These are phyloP conservation scores for Ceratocystis cubensis DNA, from an alignment of 2,329 filamentous ascomycete species.

Conservation along the genomic window DNA sequence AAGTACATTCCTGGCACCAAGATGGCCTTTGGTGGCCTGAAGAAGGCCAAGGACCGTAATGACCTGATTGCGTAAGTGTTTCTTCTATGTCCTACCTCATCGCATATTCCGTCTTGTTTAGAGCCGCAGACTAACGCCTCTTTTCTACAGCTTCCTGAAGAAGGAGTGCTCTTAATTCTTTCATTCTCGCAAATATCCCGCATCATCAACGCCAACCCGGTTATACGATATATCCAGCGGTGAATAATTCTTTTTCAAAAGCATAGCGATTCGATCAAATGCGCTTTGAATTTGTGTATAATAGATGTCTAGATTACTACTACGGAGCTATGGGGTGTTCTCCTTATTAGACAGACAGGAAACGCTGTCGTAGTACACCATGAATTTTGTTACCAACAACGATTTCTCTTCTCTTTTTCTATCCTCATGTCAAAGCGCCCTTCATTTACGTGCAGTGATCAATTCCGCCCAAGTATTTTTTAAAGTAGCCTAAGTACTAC, in stretches of 20 bases:
- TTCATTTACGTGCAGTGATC: no score
- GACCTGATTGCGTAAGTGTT: slow-evolving; percentile 84
- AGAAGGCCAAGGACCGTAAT: slow-evolving; percentile 99
- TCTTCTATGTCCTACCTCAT: background rate
- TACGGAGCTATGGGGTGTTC: slow-evolving; percentile 4
- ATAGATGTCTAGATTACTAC: slow-evolving; percentile 23
- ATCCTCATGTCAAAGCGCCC: background rate
- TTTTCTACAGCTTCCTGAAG: slow-evolving; percentile 19
- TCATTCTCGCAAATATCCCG: background rate
- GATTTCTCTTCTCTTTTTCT: background rate
- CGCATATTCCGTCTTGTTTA: background rate
- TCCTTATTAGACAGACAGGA: slow-evolving; percentile 5
- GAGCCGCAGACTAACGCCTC: background rate
- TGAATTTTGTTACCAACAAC: slow-evolving; percentile 12
- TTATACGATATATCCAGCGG: slow-evolving; percentile 3
- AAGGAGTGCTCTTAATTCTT: slow-evolving; percentile 19
- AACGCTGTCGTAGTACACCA: slow-evolving; percentile 10
- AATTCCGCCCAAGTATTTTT: no score
- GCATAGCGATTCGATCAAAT: slow-evolving; percentile 2
- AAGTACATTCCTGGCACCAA: slow-evolving; percentile 99
- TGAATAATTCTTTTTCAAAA: slow-evolving; percentile 11
- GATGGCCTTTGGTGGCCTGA: slow-evolving; percentile 99
- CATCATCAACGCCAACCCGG: background rate
- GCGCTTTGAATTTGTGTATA: slow-evolving; percentile 20
- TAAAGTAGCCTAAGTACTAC: no score